These are phyloP conservation scores for Aspergillus heteromorphus DNA, from an alignment of 495 filamentous ascomycete species.

Conservation along the genomic window DNA sequence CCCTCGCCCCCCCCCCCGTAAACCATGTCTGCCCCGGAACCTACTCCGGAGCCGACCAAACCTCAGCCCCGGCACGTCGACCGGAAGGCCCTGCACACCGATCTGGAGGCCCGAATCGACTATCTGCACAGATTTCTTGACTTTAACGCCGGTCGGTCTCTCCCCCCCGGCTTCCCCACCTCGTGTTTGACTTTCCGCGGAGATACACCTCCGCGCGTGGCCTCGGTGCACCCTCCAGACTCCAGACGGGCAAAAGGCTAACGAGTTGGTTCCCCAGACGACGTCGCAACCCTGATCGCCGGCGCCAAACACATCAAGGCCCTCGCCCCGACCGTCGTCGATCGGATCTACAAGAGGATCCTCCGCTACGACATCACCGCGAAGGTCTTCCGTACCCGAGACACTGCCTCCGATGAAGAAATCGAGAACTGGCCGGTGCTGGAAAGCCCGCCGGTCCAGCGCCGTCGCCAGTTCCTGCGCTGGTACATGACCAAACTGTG, in stretches of 20 bases:
- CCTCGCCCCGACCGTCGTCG: background rate
- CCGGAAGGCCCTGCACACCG: background rate
- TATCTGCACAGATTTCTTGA: background rate
- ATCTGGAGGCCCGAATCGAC: background rate
- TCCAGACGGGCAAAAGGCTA: background rate
- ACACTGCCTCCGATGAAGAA: background rate
- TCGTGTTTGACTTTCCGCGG: too few relatives aligned
- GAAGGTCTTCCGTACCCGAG: background rate
- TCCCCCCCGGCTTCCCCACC: background rate
- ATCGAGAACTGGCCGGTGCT: background rate
- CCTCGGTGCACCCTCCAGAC: background rate
- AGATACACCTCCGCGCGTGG: background rate
- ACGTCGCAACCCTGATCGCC: background rate
- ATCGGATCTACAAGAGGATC: background rate
- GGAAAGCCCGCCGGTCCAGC: background rate
- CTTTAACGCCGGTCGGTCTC: background rate
- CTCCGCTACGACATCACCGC: background rate
- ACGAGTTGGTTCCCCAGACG: background rate
- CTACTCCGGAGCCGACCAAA: too few relatives aligned
- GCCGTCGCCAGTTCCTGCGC: background rate
- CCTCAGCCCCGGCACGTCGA: background rate
- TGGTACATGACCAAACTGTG: constrained; percentile 1
- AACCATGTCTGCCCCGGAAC: background rate
- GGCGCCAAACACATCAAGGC: background rate
- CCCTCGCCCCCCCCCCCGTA: background rate